Base-by-base conservation (phyloP, 2,329 filamentous ascomycete genomes). In the Claviceps paspali region DNA sequence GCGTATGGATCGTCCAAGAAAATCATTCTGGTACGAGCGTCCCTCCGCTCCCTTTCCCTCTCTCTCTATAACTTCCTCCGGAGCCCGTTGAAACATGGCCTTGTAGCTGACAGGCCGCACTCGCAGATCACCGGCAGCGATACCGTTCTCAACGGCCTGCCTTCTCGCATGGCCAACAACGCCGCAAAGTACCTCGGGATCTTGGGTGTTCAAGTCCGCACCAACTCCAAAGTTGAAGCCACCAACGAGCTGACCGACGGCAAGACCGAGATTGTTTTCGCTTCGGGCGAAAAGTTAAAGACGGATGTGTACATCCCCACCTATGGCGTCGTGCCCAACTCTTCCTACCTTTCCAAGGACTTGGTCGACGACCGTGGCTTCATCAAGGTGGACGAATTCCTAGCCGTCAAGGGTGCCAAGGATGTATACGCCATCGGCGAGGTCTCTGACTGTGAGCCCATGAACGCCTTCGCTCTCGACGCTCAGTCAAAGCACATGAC, bases 1-100 rank as follows among this genome's bases (percentile, higher is more conserved):
- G 44, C 41, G 12, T 60, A 53, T 36, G 45, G 49, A 12, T 30
- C 38, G 10, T 44, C 39, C 1, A 50, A 52, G 31, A 33, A 33
- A 22, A 24, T 33, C 7, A 17, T 33, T 24, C 8, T 33, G 22
- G 31, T 33, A 24, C 5, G 31, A 5, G n/a, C n/a, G 9, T 23
- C 12, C 18, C 11, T 28, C n/a, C 12, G 6, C 11, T n/a, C 10
- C 26, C 14, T 30, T 5, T 21, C 9, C 6, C 9, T 18, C 5
- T 30, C 29, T 30, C 19, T n/a, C n/a, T n/a, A n/a, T n/a, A n/a
- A n/a, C n/a, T n/a, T n/a, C n/a, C n/a, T n/a, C n/a, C n/a, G n/a
- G n/a, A n/a, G n/a, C n/a, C n/a, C n/a, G n/a, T n/a, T n/a, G n/a
- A n/a, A n/a, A n/a, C n/a, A n/a, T n/a, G n/a, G n/a, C n/a, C n/a